Conservation (phyloP, 2,329 filamentous ascomycete genomes). For the Aspergillus transmontanensis region DNA sequence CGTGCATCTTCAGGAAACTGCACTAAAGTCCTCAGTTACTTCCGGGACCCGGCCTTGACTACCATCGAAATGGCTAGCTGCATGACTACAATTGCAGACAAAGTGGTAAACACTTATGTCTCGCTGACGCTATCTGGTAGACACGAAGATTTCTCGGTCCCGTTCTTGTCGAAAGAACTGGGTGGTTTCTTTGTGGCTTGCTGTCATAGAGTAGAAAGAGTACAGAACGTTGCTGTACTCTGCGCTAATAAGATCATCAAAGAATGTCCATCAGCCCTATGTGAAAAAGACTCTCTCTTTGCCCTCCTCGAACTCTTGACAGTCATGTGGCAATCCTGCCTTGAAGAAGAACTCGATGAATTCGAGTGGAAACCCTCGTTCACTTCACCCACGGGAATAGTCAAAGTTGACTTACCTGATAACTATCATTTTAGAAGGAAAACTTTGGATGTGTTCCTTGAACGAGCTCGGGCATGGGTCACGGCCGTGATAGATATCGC, state of each 20-base stretch:
- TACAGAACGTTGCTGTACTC: constrained; percentile 81
- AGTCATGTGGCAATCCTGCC: constrained; percentile 91
- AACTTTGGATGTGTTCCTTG: constrained; percentile 77
- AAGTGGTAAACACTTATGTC: constrained; percentile 78
- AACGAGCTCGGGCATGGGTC: constrained; percentile 79
- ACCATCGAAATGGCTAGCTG: constrained; percentile 63
- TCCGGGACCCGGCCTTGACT: constrained; percentile 83
- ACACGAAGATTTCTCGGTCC: constrained; percentile 80
- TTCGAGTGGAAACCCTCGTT: constrained; percentile 86
- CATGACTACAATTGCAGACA: constrained; percentile 64
- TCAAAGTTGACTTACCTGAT: constrained; percentile 89
- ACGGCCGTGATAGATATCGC: constrained; percentile 78
- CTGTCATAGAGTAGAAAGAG: constrained; percentile 89
- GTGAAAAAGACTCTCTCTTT: constrained; percentile 87
- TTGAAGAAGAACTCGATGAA: constrained; percentile 91
- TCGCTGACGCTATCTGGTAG: constrained; percentile 71
- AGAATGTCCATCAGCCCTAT: constrained; percentile 84
- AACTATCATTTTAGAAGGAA: constrained; percentile 79
- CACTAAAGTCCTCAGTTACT: constrained; percentile 86
- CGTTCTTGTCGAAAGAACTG: constrained; percentile 86
- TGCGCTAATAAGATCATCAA: constrained; percentile 85
- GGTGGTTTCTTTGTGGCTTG: constrained; percentile 83
- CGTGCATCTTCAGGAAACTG: constrained; percentile 86
- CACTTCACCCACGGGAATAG: constrained; percentile 72
- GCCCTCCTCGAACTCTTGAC: constrained; percentile 88